A percentile compares a stretch with the other conserved stretches of the same genome.
Evolutionary conservation across 148 eudicot genomes (phyloP).

Genomic region (Cornus controversa): DNA sequence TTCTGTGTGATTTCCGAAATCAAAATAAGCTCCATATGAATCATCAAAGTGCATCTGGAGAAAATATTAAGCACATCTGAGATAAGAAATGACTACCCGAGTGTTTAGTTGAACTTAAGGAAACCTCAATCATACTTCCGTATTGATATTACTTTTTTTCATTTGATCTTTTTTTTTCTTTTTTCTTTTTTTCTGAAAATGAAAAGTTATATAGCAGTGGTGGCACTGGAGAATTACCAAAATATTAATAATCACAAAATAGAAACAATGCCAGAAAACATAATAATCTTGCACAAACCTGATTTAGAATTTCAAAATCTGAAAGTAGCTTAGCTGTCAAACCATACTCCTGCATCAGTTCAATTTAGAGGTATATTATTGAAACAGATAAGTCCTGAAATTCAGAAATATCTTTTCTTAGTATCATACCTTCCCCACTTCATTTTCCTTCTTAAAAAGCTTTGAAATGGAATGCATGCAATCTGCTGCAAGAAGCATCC

Average conservation of each 20-base stretch:
- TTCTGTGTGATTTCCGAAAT: conserved; percentile 96
- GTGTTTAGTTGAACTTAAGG: neutral
- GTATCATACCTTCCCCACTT: conserved; percentile 54
- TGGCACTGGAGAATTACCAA: conserved; percentile 5
- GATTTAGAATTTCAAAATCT: conserved; percentile 76
- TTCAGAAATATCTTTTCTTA: neutral
- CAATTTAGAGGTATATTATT: conserved; percentile 13
- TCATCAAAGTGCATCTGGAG: conserved; percentile 86
- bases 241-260: neutral
- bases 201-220: neutral
- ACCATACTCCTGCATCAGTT: conserved; percentile 64
- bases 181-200: neutral
- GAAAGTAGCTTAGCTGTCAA: conserved; percentile 62
- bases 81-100: neutral
- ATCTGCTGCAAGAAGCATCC: conserved; percentile 99
- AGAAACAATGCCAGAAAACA: neutral
- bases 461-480: conserved; percentile 70
- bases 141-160: neutral
- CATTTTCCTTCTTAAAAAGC: conserved; percentile 46
- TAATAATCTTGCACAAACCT: conserved; percentile 46
- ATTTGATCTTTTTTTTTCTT: neutral
- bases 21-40: conserved; percentile 78
- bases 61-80: conserved; percentile 4
- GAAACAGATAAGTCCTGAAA: conserved; percentile 14
- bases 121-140: neutral